phyloP scores from a whole-genome alignment of 163 green algal genomes.

The Chloromonas sp. region DNA sequence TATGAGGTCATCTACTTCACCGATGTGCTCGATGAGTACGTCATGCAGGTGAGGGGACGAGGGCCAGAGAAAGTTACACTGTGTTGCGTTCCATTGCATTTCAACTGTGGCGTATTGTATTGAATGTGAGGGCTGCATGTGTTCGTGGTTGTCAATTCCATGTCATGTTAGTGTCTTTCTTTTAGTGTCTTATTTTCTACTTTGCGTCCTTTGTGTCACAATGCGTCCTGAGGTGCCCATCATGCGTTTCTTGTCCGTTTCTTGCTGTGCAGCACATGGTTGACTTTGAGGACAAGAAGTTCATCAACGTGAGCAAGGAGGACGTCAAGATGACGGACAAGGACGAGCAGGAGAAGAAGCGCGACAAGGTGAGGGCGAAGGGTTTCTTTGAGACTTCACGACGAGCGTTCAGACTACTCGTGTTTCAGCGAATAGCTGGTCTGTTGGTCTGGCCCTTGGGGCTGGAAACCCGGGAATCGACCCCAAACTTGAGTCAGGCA shows the following conservation, averaged over 20 bases:
- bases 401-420: no score
- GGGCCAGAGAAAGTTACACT: no score
- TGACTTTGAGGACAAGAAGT: conserved; percentile 93
- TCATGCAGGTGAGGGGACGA: conserved; percentile 49
- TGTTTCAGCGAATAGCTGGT: no score
- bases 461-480: no score
- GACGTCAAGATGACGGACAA: conserved; percentile 85
- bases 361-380: conserved; percentile 47
- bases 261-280: conserved; percentile 63
- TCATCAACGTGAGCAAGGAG: conserved; percentile 90
- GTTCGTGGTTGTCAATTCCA: no score
- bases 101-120: not conserved
- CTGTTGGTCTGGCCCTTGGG: no score
- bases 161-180: no score
- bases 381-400: no score
- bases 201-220: no score
- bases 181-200: no score
- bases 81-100: not conserved
- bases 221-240: no score
- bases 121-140: not conserved
- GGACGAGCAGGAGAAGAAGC: conserved; percentile 72
- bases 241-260: not conserved
- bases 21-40: conserved; percentile 95
- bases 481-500: no score
- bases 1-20: conserved; percentile 91